These are phyloP conservation scores for Colletotrichum australisinense DNA, from an alignment of 2,329 filamentous ascomycete species.

Conservation along the genomic window DNA sequence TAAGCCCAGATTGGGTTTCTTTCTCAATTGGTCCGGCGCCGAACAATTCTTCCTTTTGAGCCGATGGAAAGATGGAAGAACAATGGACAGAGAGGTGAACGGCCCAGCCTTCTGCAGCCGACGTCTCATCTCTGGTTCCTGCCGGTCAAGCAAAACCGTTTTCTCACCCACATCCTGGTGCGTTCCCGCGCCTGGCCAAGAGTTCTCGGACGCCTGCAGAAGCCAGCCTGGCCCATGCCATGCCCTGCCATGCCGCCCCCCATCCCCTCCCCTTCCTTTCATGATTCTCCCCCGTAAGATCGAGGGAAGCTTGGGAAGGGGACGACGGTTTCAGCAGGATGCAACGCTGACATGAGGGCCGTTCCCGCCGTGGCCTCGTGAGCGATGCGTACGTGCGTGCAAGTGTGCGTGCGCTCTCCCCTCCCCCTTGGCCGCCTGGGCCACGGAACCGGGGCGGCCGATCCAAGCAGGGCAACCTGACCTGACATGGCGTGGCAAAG, in stretches of 20 bases:
- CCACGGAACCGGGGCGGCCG: constrained; percentile 10
- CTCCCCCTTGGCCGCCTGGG: background rate
- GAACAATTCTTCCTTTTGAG: background rate
- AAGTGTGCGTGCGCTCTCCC: background rate
- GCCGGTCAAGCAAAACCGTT: constrained; percentile 1
- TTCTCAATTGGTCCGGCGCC: background rate
- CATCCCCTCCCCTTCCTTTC: too few species aligned
- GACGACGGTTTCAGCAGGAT: background rate
- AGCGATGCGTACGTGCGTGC: background rate
- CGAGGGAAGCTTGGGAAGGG: background rate
- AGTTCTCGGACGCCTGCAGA: background rate
- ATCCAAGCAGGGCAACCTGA: constrained; percentile 5
- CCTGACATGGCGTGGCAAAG: constrained; percentile 2
- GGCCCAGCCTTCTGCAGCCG: background rate
- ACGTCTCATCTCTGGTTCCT: constrained; percentile 17
- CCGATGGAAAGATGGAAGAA: background rate
- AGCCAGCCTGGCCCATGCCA: background rate
- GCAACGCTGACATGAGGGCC: constrained; percentile 3
- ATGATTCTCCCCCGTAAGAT: background rate
- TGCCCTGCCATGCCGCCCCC: background rate
- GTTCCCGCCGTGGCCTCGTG: background rate
- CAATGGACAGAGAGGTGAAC: background rate
- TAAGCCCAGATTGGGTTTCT: background rate
- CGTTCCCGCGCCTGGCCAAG: background rate
- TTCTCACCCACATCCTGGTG: background rate